Conservation (phyloP, 1,284 basidiomycete genomes). For the Cryptococcus sp. region DNA sequence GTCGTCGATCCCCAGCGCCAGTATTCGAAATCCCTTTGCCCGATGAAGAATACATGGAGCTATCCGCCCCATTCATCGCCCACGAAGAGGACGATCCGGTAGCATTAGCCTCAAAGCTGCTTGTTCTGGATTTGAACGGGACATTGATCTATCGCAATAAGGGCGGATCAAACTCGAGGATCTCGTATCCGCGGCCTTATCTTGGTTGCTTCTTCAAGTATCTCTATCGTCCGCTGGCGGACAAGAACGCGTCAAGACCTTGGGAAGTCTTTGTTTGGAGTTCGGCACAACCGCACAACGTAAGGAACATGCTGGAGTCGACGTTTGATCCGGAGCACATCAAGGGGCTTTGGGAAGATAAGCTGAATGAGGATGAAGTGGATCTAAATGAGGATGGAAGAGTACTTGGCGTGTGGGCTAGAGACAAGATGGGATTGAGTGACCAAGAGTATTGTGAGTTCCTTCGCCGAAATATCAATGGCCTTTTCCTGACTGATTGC, state of each 20-base stretch:
- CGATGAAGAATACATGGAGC: neutral
- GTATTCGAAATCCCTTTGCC: conserved; percentile 1
- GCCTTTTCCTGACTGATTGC: neutral
- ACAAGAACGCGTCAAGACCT: neutral
- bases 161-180: conserved; percentile 8
- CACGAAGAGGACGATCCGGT: neutral
- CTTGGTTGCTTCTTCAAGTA: conserved; percentile 42
- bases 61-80: conserved; percentile 1
- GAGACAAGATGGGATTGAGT: conserved; percentile 41
- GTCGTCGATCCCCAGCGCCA: neutral
- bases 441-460: conserved; percentile 33
- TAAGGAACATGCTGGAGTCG: conserved; percentile 40
- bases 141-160: conserved; percentile 39
- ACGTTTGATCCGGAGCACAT: conserved; percentile 32
- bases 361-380: conserved; percentile 12
- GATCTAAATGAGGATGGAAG: conserved; percentile 21
- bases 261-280: conserved; percentile 41
- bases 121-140: conserved; percentile 47
- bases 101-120: conserved; percentile 13
- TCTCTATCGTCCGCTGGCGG: conserved; percentile 31
- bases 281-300: conserved; percentile 46
- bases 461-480: neutral
- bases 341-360: conserved; percentile 33
- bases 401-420: conserved; percentile 43
- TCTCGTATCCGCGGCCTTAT: conserved; percentile 39